These are phyloP conservation scores for Saccharomycopsis hybrid DNA, from an alignment of 1,139 yeast species.

Conservation along the genomic window DNA sequence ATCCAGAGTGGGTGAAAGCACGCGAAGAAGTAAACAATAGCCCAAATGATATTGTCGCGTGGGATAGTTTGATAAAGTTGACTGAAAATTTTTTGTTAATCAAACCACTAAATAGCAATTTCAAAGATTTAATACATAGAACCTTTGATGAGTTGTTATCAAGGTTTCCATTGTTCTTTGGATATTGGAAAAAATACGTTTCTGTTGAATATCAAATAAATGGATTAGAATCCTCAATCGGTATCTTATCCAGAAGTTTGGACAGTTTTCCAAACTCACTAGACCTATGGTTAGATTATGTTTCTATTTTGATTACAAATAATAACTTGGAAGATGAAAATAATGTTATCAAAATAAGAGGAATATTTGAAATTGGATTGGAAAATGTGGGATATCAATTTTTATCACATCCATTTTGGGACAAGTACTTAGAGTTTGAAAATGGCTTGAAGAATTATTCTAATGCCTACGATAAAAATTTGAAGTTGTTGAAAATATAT, in stretches of 20 bases:
- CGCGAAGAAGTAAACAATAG: conserved; percentile 22
- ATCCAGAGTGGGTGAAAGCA: conserved; percentile 27
- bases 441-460: conserved; percentile 26
- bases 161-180: conserved; percentile 50
- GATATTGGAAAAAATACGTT: conserved; percentile 56
- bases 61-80: conserved; percentile 16
- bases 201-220: conserved; percentile 47
- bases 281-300: conserved; percentile 63
- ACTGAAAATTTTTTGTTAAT: conserved; percentile 15
- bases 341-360: conserved; percentile 31
- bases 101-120: conserved; percentile 29
- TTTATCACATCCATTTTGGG: conserved; percentile 62
- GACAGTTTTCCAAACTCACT: conserved; percentile 47
- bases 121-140: conserved; percentile 28
- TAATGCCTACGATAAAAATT: conserved; percentile 23
- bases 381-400: conserved; percentile 48
- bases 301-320: conserved; percentile 43
- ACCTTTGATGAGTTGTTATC: conserved; percentile 38
- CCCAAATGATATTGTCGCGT: conserved; percentile 8
- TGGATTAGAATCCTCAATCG: conserved; percentile 46
- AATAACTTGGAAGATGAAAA: conserved; percentile 24
- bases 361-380: conserved; percentile 37
- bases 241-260: conserved; percentile 41
- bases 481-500: conserved; percentile 34
- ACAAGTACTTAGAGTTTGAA: conserved; percentile 48